These are phyloP conservation scores for Tolypocladium sp. DNA, from an alignment of 2,329 filamentous ascomycete genomes.

Conservation along the genomic window DNA sequence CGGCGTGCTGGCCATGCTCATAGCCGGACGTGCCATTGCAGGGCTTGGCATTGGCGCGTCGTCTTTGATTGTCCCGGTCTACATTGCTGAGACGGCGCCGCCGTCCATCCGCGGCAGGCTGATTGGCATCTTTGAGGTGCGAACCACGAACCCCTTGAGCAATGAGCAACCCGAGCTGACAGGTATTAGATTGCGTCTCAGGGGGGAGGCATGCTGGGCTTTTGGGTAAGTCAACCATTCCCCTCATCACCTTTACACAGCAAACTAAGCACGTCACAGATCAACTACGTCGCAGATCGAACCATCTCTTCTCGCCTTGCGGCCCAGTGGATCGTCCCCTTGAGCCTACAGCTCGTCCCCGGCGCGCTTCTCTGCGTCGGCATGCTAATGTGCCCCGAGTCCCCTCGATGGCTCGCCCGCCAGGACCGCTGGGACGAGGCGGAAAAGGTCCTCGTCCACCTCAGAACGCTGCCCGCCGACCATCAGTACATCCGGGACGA, in stretches of 20 bases:
- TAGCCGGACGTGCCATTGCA: slow-evolving; percentile 39
- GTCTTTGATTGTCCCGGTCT: slow-evolving; percentile 35
- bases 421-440: slow-evolving; percentile 46
- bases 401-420: slow-evolving; percentile 50
- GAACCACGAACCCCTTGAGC: background rate
- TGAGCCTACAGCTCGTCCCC: slow-evolving; percentile 47
- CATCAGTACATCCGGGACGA: slow-evolving; percentile 33
- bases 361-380: slow-evolving; percentile 42
- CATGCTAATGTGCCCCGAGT: slow-evolving; percentile 51
- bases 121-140: slow-evolving; percentile 40
- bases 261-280: slow-evolving; percentile 8
- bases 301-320: background rate
- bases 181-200: slow-evolving; percentile 14
- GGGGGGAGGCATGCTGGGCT: slow-evolving; percentile 26
- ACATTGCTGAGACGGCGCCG: slow-evolving; percentile 33
- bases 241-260: too few relatives aligned
- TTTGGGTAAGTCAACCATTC: slow-evolving; percentile 21
- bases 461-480: slow-evolving; percentile 23
- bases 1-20: slow-evolving; percentile 27
- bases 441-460: slow-evolving; percentile 17
- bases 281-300: slow-evolving; percentile 12
- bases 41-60: slow-evolving; percentile 43
- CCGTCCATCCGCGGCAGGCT: slow-evolving; percentile 41
- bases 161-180: background rate
- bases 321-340: slow-evolving; percentile 41